Evolutionary conservation across 2,329 filamentous ascomycete species (phyloP).

Genomic region (Periconia digitata): DNA sequence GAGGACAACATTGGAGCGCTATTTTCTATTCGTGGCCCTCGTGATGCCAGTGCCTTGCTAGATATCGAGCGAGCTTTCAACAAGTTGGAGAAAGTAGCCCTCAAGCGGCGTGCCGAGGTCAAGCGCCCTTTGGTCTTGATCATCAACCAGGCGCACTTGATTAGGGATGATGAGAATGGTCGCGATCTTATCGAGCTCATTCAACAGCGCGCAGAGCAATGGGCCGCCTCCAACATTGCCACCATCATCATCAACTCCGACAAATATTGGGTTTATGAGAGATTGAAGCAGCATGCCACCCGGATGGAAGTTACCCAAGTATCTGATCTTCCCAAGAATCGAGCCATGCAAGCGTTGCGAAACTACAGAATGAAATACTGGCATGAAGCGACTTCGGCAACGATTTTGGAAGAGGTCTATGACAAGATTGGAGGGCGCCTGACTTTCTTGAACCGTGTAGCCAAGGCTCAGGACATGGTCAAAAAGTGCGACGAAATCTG

Average conservation of each 20-base stretch:
- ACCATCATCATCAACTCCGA: constrained; percentile 95
- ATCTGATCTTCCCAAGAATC: constrained; percentile 74
- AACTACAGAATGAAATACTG: constrained; percentile 83
- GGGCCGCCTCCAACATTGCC: constrained; percentile 88
- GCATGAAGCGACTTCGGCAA: constrained; percentile 57
- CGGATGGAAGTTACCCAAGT: constrained; percentile 93
- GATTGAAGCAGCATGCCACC: constrained; percentile 87
- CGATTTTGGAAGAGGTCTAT: constrained; percentile 75
- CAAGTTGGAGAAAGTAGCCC: constrained; percentile 93
- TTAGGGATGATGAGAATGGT: constrained; percentile 91
- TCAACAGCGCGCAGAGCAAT: constrained; percentile 93
- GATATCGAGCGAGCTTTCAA: constrained; percentile 97
- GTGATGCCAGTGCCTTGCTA: constrained; percentile 86
- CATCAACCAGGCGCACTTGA: constrained; percentile 89
- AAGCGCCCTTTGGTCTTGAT: constrained; percentile 82
- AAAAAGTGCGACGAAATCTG: constrained; percentile 73
- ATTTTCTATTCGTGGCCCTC: constrained; percentile 89
- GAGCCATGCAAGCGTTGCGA: constrained; percentile 74
- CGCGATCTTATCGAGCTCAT: constrained; percentile 89
- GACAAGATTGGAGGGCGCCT: constrained; percentile 83
- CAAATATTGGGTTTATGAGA: constrained; percentile 98
- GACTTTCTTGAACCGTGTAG: constrained; percentile 85
- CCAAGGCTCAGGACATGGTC: constrained; percentile 82
- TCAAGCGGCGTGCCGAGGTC: constrained; percentile 64
- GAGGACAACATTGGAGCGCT: constrained; percentile 97